Percentiles rank a stretch among this genome's conserved stretches.
Evolutionary conservation across 495 filamentous ascomycete species (phyloP).

Genomic region (Aspergillus olivimuriae): DNA sequence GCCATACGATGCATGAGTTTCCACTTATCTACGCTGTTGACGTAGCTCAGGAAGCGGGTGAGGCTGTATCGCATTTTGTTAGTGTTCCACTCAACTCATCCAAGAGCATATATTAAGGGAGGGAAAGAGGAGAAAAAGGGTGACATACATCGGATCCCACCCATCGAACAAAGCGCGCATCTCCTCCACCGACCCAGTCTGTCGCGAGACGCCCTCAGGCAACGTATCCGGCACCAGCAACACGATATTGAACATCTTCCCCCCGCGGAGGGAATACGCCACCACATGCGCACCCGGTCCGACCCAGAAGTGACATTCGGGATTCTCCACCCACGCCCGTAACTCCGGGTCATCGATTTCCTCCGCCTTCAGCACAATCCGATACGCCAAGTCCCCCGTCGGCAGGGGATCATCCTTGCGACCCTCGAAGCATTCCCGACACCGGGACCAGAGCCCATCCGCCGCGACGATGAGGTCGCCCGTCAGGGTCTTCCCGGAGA

Average conservation of each 20-base stretch:
- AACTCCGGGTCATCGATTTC: slow-evolving; percentile 39
- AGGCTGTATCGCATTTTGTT: too few relatives aligned
- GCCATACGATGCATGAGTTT: slow-evolving; percentile 53
- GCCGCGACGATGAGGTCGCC: slow-evolving; percentile 54
- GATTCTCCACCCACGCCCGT: slow-evolving; percentile 44
- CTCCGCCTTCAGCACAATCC: slow-evolving; percentile 52
- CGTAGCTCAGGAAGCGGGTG: slow-evolving; percentile 29
- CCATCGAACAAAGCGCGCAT: slow-evolving; percentile 55
- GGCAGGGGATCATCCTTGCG: slow-evolving; percentile 39
- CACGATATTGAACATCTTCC: slow-evolving; percentile 62
- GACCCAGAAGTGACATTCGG: slow-evolving; percentile 65
- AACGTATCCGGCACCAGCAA: slow-evolving; percentile 64
- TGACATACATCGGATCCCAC: slow-evolving; percentile 48
- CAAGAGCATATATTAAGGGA: too few relatives aligned
- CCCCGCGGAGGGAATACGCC: slow-evolving; percentile 56
- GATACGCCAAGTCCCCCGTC: slow-evolving; percentile 65
- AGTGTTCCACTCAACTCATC: too few relatives aligned
- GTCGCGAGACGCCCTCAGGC: slow-evolving; percentile 46
- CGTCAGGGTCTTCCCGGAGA: slow-evolving; percentile 21
- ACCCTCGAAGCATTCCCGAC: slow-evolving; percentile 44
- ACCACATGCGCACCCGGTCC: slow-evolving; percentile 60
- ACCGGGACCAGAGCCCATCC: slow-evolving; percentile 49
- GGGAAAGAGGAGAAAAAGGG: background rate
- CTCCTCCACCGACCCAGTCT: slow-evolving; percentile 54
- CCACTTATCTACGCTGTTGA: slow-evolving; percentile 50